Percentiles rank a stretch among this genome's conserved stretches.
Conservation (phyloP, 805 yeast species). For the Lachancea lanzarotensis region DNA sequence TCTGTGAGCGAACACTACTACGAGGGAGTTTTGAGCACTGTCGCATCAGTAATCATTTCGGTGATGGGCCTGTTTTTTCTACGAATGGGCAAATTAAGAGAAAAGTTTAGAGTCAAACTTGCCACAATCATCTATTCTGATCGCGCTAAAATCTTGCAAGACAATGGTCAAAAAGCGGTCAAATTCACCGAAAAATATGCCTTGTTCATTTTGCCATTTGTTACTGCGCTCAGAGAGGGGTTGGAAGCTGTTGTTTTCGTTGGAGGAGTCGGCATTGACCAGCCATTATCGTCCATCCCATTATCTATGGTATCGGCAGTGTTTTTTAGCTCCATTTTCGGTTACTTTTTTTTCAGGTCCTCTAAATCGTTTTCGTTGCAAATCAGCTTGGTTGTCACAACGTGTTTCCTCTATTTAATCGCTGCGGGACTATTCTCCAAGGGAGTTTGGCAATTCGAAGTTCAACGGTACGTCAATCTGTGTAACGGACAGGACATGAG, state of each 20-base stretch:
- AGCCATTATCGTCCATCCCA: conserved; percentile 59
- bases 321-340: conserved; percentile 53
- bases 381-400: conserved; percentile 63
- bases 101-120: conserved; percentile 68
- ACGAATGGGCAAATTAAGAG: conserved; percentile 72
- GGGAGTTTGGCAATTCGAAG: conserved; percentile 86
- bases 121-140: conserved; percentile 38
- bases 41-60: conserved; percentile 74
- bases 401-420: conserved; percentile 75
- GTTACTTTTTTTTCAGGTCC: conserved; percentile 62
- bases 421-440: conserved; percentile 82
- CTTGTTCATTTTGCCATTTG: conserved; percentile 69
- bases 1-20: conserved; percentile 79
- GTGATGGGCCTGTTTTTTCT: conserved; percentile 81
- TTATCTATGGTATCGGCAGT: conserved; percentile 56
- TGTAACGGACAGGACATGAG: conserved; percentile 81
- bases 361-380: conserved; percentile 74
- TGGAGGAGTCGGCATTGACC: conserved; percentile 80
- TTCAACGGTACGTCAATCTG: conserved; percentile 63
- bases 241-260: conserved; percentile 86
- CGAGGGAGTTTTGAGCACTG: conserved; percentile 77
- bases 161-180: conserved; percentile 23
- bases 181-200: conserved; percentile 54
- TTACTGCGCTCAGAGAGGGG: conserved; percentile 85
- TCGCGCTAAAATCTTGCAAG: conserved; percentile 16